These are phyloP conservation scores for Debaryomycetaceae sp. DNA, from an alignment of 1,139 yeast species.

Conservation along the genomic window DNA sequence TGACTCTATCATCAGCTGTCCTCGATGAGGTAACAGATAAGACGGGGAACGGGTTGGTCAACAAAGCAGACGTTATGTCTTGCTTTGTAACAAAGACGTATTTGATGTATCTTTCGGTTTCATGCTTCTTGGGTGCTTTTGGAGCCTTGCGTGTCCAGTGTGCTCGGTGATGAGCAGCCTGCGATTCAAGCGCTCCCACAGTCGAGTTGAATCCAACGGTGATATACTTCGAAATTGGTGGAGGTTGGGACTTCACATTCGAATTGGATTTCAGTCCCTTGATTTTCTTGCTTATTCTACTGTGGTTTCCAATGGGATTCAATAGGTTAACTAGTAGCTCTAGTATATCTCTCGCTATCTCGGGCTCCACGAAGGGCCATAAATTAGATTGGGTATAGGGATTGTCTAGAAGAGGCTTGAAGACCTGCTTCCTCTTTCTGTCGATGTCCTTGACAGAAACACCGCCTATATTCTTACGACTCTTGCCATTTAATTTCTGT, in stretches of 20 bases:
- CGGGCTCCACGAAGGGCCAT: conserved; percentile 52
- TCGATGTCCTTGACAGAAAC: conserved; percentile 42
- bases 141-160: conserved; percentile 6
- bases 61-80: conserved; percentile 47
- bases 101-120: conserved; percentile 16
- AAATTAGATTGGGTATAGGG: conserved; percentile 49
- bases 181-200: conserved; percentile 46
- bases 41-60: conserved; percentile 52
- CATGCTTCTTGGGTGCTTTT: conserved; percentile 4
- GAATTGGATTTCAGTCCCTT: conserved; percentile 5
- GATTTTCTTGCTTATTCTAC: conserved; percentile 13
- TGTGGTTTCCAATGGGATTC: conserved; percentile 33
- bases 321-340: conserved; percentile 39
- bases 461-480: conserved; percentile 7
- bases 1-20: conserved; percentile 28
- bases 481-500: conserved; percentile 2
- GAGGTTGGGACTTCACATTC: conserved; percentile 15
- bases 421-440: conserved; percentile 47
- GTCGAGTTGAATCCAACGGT: conserved; percentile 56
- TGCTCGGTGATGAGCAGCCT: conserved; percentile 25
- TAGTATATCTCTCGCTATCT: conserved; percentile 32
- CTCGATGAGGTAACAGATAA: conserved; percentile 45
- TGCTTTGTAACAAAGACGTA: conserved; percentile 53
- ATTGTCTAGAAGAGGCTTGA: conserved; percentile 59
- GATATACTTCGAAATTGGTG: conserved; percentile 22